A percentile compares a stretch with the other conserved stretches of the same genome.
phyloP scores from a whole-genome alignment of 108 stramenopile genomes.

The Nannochloropsis gaditana region DNA sequence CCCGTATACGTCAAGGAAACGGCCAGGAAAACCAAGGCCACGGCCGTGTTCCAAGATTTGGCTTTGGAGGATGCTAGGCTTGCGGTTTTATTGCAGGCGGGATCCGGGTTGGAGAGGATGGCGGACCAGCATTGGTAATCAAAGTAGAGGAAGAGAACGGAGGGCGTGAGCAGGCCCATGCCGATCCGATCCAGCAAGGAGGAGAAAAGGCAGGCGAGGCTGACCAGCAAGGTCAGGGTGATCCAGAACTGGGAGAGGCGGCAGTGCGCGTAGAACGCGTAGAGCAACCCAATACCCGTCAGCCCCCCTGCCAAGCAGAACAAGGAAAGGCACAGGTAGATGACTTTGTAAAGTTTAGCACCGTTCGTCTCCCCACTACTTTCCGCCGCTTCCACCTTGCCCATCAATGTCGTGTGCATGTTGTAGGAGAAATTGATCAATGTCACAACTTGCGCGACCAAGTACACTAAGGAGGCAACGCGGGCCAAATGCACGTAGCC shows the following conservation, averaged over 20 bases:
- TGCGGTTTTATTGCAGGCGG: background rate
- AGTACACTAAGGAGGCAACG: background rate
- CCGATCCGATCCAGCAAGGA: background rate
- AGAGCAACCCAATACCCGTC: background rate
- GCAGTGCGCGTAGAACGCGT: background rate
- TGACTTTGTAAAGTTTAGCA: background rate
- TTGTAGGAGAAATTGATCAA: background rate
- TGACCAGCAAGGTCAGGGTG: background rate
- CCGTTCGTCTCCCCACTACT: background rate
- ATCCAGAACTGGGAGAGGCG: background rate
- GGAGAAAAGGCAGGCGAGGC: background rate
- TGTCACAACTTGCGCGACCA: background rate
- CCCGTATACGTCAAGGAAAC: background rate
- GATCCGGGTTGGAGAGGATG: background rate
- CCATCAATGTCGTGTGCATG: background rate
- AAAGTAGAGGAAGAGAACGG: constrained; percentile 16
- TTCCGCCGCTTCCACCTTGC: background rate
- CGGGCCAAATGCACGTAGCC: constrained; percentile 20
- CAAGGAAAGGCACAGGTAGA: background rate
- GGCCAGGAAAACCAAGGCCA: background rate
- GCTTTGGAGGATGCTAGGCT: background rate
- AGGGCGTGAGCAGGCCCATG: constrained; percentile 21
- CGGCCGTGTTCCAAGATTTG: background rate
- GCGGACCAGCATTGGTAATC: background rate
- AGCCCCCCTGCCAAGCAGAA: background rate